phyloP scores from a whole-genome alignment of 2,329 filamentous ascomycete species.

The Colletotrichum ledebouriae region DNA sequence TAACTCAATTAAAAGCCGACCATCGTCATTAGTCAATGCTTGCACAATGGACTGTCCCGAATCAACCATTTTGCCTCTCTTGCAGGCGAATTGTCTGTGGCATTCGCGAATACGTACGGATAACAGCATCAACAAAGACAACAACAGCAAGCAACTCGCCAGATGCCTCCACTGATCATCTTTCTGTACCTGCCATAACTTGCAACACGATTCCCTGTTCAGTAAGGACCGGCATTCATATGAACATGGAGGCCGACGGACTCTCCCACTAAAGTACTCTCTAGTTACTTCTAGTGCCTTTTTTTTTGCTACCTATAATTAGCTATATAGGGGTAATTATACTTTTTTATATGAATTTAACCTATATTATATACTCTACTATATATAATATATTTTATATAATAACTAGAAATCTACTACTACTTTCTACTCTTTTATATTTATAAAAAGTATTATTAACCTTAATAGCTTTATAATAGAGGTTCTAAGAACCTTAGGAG shows the following conservation, averaged over 20 bases:
- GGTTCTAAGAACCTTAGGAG: too few relatives aligned
- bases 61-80: conserved; percentile 25
- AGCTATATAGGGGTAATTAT: too few relatives aligned
- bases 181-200: conserved; percentile 37
- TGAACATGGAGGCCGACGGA: conserved; percentile 27
- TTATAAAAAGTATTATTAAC: too few relatives aligned
- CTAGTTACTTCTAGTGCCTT: too few relatives aligned
- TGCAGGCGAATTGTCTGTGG: not conserved
- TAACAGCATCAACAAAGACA: conserved; percentile 24
- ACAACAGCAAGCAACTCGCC: conserved; percentile 15
- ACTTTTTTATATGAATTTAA: too few relatives aligned
- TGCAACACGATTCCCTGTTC: conserved; percentile 26
- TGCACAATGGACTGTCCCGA: conserved; percentile 8
- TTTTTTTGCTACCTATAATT: too few relatives aligned
- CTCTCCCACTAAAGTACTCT: conserved; percentile 4
- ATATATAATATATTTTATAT: too few relatives aligned
- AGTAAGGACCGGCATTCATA: conserved; percentile 26
- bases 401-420: too few relatives aligned
- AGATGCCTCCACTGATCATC: conserved; percentile 15
- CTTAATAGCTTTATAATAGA: too few relatives aligned
- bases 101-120: not conserved
- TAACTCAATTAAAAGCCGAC: not conserved
- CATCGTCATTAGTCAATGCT: conserved; percentile 22
- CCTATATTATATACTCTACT: too few relatives aligned
- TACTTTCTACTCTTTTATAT: too few relatives aligned